A percentile compares a stretch with the other conserved stretches of the same genome.
phyloP scores from a whole-genome alignment of 306 rosid species.

The Argentina anserina region DNA sequence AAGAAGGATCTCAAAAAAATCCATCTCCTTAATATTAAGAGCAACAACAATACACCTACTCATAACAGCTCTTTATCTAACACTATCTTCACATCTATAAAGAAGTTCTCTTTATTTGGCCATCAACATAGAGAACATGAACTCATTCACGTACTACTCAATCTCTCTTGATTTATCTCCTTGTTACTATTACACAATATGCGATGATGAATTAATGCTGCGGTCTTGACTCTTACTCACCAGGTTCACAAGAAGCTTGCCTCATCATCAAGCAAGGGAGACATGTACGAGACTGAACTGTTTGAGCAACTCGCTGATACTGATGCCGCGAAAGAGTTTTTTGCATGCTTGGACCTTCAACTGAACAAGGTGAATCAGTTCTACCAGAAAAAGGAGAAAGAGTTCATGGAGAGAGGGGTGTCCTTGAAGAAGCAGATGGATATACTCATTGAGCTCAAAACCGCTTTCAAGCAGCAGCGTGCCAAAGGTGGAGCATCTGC shows the following conservation, averaged over 20 bases:
- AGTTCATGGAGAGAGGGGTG: constrained; percentile 86
- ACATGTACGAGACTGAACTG: constrained; percentile 87
- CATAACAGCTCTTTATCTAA: constrained; percentile 32
- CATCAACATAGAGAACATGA: constrained; percentile 72
- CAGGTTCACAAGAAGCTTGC: constrained; percentile 90
- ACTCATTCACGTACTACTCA: constrained; percentile 70
- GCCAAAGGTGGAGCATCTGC: constrained; percentile 33
- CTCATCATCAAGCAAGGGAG: constrained; percentile 69
- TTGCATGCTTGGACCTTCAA: constrained; percentile 73
- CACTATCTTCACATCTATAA: constrained; percentile 51
- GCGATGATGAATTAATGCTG: not conserved
- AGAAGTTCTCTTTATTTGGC: constrained; percentile 52
- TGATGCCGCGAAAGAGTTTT: constrained; percentile 80
- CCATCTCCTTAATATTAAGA: constrained; percentile 39
- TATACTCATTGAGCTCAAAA: constrained; percentile 63
- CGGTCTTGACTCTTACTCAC: not conserved
- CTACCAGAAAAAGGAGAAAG: constrained; percentile 68
- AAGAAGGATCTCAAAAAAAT: constrained; percentile 77
- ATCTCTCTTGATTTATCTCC: constrained; percentile 10
- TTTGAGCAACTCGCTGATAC: constrained; percentile 77
- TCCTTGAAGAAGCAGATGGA: constrained; percentile 78
- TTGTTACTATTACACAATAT: not conserved
- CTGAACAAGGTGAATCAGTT: constrained; percentile 88
- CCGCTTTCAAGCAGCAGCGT: constrained; percentile 48
- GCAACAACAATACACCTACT: constrained; percentile 20